Evolutionary conservation across 805 yeast species (phyloP).

Genomic region (Hanseniaspora singularis): DNA sequence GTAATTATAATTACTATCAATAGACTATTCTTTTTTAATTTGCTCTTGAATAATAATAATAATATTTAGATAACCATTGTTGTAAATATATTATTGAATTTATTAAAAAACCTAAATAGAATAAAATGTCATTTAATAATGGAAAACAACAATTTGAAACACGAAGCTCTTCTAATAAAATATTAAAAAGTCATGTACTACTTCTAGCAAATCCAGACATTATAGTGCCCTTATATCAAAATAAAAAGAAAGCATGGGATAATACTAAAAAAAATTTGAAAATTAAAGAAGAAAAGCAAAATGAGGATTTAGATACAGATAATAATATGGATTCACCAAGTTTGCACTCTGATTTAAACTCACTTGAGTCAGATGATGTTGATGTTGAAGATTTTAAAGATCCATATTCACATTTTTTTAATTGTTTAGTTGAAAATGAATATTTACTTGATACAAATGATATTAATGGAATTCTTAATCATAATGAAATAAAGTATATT

Average conservation of each 20-base stretch:
- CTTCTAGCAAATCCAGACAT: conserved; percentile 39
- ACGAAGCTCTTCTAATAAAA: conserved; percentile 21
- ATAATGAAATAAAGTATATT: conserved; percentile 46
- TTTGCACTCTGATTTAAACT: conserved; percentile 15
- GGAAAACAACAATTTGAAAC: not conserved
- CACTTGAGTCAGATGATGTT: conserved; percentile 1
- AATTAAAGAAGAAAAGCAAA: conserved; percentile 19
- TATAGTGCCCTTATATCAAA: conserved; percentile 17
- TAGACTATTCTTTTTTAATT: no score
- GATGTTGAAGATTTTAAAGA: not conserved
- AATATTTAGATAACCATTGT: no score
- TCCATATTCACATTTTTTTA: conserved; percentile 17
- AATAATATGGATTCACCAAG: conserved; percentile 18
- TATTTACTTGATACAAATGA: conserved; percentile 37
- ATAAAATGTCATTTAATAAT: not conserved
- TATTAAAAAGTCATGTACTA: conserved; percentile 46
- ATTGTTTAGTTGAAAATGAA: conserved; percentile 22
- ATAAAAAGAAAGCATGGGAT: conserved; percentile 1
- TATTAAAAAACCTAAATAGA: no score
- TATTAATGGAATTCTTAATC: conserved; percentile 44
- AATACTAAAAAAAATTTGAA: conserved; percentile 6
- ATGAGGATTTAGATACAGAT: conserved; percentile 23
- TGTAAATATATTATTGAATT: no score
- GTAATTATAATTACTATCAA: no score
- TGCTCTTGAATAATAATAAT: no score